These are phyloP conservation scores for Starmerella cellae DNA, from an alignment of 805 yeast species.

Conservation along the genomic window DNA sequence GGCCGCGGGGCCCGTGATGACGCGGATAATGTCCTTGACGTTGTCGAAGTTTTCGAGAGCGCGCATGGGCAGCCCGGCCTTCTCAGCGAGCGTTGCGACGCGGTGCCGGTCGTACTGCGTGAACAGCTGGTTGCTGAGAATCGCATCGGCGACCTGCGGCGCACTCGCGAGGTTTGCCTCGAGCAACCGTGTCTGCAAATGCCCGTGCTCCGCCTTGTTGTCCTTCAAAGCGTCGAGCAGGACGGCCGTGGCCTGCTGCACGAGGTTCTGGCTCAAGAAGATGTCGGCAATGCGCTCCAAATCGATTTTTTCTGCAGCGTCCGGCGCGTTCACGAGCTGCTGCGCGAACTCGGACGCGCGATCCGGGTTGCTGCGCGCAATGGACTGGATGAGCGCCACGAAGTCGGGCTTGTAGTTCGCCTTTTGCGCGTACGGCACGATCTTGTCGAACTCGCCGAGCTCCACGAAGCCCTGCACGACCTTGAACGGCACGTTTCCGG, in stretches of 20 bases:
- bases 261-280: slow-evolving; percentile 82
- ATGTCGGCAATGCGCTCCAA: slow-evolving; percentile 83
- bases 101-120: slow-evolving; percentile 89
- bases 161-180: slow-evolving; percentile 91
- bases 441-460: slow-evolving; percentile 90
- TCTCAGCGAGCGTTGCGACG: slow-evolving; percentile 83
- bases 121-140: slow-evolving; percentile 89
- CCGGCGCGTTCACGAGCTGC: slow-evolving; percentile 53
- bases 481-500: slow-evolving; percentile 62
- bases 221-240: slow-evolving; percentile 87
- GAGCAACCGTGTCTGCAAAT: slow-evolving; percentile 82
- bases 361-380: slow-evolving; percentile 89
- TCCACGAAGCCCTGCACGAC: slow-evolving; percentile 89
- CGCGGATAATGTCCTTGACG: slow-evolving; percentile 88
- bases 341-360: slow-evolving; percentile 96
- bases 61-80: slow-evolving; percentile 89
- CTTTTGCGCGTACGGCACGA: slow-evolving; percentile 83
- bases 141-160: slow-evolving; percentile 99
- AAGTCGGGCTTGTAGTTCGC: slow-evolving; percentile 82
- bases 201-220: slow-evolving; percentile 89
- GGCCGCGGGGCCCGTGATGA: slow-evolving; percentile 64
- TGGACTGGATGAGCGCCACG: slow-evolving; percentile 75
- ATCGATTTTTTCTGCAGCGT: slow-evolving; percentile 42
- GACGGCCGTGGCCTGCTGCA: slow-evolving; percentile 97
- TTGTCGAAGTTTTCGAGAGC: slow-evolving; percentile 94